phyloP scores from a whole-genome alignment of 2,329 filamentous ascomycete species.

The Lasiodiplodia theobromae region DNA sequence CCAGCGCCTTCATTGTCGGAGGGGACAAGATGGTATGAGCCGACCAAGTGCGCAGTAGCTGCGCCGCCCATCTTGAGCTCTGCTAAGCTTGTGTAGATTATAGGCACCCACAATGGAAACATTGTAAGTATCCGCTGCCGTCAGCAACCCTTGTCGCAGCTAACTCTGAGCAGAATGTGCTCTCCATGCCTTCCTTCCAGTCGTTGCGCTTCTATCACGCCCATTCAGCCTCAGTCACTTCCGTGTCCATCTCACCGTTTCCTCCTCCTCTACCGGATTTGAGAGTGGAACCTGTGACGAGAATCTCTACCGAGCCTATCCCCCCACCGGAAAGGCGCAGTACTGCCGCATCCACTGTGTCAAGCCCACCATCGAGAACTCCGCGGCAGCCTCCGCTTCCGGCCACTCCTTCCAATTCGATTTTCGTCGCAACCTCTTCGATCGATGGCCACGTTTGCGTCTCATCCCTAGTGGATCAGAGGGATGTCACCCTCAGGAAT shows the following conservation, averaged over 20 bases:
- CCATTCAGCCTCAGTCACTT: conserved; percentile 89
- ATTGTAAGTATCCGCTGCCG: conserved; percentile 70
- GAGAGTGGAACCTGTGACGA: conserved; percentile 34
- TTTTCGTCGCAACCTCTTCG: conserved; percentile 91
- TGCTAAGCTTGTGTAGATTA: conserved; percentile 64
- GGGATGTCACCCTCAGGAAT: conserved; percentile 89
- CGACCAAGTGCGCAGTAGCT: conserved; percentile 29
- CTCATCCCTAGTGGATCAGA: conserved; percentile 82
- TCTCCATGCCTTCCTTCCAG: conserved; percentile 83
- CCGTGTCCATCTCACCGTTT: conserved; percentile 87
- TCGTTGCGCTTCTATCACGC: conserved; percentile 86
- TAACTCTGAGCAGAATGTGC: conserved; percentile 69
- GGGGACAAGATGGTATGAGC: conserved; percentile 91
- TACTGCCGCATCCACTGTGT: conserved; percentile 35
- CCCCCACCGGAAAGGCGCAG: conserved; percentile 51
- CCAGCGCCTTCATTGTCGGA: conserved; percentile 85
- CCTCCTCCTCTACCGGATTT: conserved; percentile 65
- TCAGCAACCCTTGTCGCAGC: not conserved
- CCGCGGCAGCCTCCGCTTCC: conserved; percentile 70
- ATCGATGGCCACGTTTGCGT: conserved; percentile 96
- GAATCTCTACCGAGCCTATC: conserved; percentile 36
- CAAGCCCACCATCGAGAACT: conserved; percentile 58
- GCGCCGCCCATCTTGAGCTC: conserved; percentile 60
- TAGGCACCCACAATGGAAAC: conserved; percentile 96
- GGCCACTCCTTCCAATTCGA: conserved; percentile 83